phyloP scores from a whole-genome alignment of 75 land plant species.

The Picea glauca region DNA sequence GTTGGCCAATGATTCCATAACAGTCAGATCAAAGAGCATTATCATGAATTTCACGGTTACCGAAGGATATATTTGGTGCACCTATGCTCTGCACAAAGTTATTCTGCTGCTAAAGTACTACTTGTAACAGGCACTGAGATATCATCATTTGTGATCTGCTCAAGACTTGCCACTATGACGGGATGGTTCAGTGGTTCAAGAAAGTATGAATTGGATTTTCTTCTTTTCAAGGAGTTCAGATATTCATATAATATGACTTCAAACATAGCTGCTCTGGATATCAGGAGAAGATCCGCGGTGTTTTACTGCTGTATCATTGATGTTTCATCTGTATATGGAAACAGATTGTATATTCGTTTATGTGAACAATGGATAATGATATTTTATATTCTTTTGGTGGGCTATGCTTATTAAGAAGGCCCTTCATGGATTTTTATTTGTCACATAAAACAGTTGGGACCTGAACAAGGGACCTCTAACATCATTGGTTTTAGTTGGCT shows the following conservation, averaged over 20 bases:
- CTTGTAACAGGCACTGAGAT: background rate
- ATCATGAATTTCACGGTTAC: background rate
- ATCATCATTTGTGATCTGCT: background rate
- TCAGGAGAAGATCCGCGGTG: background rate
- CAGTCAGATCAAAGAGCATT: background rate
- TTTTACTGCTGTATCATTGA: background rate
- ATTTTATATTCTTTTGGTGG: constrained; percentile 3
- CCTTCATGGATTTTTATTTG: background rate
- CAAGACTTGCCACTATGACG: no score
- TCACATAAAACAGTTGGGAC: constrained; percentile 4
- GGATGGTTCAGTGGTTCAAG: background rate
- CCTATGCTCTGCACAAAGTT: background rate
- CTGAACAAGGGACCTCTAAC: background rate
- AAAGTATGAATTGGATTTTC: background rate
- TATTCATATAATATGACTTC: background rate
- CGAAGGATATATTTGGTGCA: constrained; percentile 5
- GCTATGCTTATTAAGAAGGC: background rate
- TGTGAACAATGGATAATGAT: background rate
- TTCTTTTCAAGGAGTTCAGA: background rate
- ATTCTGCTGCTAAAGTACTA: background rate
- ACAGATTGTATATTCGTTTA: background rate
- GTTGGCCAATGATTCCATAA: background rate
- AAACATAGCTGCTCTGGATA: background rate
- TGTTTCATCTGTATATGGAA: background rate
- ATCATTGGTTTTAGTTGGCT: constrained; percentile 1